Percentiles rank a stretch among this genome's conserved stretches.
These are phyloP conservation scores for Termitomyces sp. DNA, from an alignment of 768 basidiomycete genomes.

Conservation along the genomic window DNA sequence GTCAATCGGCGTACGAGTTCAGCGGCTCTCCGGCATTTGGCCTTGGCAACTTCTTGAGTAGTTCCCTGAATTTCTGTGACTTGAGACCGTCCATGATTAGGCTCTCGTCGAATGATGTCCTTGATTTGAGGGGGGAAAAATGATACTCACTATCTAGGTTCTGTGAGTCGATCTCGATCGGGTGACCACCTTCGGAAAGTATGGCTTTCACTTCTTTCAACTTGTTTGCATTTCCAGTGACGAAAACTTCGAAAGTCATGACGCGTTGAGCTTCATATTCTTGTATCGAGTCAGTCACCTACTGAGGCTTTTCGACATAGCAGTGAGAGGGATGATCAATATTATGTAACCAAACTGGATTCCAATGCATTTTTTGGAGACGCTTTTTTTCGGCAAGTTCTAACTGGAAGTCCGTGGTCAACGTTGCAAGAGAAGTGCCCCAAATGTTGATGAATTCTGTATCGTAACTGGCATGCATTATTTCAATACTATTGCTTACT, in stretches of 20 bases:
- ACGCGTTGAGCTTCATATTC: neutral
- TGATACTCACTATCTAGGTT: constrained; percentile 70
- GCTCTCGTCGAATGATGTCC: neutral
- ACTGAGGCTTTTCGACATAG: constrained; percentile 19
- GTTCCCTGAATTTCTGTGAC: constrained; percentile 95
- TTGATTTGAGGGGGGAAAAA: neutral
- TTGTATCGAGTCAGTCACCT: neutral
- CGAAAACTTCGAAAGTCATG: constrained; percentile 61
- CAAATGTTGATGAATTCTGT: too few relatives aligned
- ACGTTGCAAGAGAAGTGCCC: too few relatives aligned
- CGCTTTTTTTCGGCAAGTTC: too few relatives aligned
- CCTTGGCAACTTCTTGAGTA: constrained; percentile 83
- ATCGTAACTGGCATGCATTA: too few relatives aligned
- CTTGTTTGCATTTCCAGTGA: constrained; percentile 94
- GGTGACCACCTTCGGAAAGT: constrained; percentile 55
- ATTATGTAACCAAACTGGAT: too few relatives aligned
- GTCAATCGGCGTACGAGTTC: constrained; percentile 51
- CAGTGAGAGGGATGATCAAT: too few relatives aligned
- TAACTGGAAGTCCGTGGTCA: too few relatives aligned
- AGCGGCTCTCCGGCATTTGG: constrained; percentile 84
- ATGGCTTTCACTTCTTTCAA: constrained; percentile 85
- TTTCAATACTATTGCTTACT: too few relatives aligned
- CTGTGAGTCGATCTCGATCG: constrained; percentile 73
- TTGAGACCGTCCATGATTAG: constrained; percentile 24
- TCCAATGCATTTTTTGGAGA: too few relatives aligned